Base-by-base conservation (phyloP, 352 stramenopile species). In the Globisporangium recalcitrans region DNA sequence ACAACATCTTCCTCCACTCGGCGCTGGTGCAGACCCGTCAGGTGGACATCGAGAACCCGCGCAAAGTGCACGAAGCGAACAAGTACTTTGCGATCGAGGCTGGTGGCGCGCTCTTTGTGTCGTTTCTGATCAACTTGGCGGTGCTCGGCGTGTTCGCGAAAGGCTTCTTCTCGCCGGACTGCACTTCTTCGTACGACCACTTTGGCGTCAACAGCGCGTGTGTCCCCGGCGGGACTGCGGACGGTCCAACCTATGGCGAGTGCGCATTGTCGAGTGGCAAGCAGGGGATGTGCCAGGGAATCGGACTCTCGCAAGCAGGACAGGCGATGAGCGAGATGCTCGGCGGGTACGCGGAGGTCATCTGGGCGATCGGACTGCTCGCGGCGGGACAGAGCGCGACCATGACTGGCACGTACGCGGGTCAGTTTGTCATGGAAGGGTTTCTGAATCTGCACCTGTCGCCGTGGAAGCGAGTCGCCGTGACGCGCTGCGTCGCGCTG, bases 351-450 rank as follows among this genome's bases (percentile, higher is more conserved):
- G 82, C 88, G 0, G 81, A 96, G 64, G 82, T 87, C 31, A 87
- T 98, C 51, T 98, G 94, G 95, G 95, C 88, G 19, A 85, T 98
- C 27, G 96, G 95, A 2, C 71, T 99, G 22, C 72, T 99, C 29
- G 96, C 96, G 6, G 91, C 96, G 13, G 96, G 96, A 24, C 96
- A 99, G 66, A 96, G 82, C 68, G 94, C 86, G 32, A 98, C 95
- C 24, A 98, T 99, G 86, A 98, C 96, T 2, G 96, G 95, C 29
- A 99, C 96, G 6, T 98, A 98, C 68, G 96, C 96, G 0, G 96
- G 96, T 11, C 96, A 98, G 72, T 98, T 98, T 58, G 93, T 99
- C 29, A 98, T 98, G 95, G 91, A 98, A 75, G 95, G 95, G 0
- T 99, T 99, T 60, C 71, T 98, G n/a, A 80, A 97, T 52, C 72